phyloP scores from a whole-genome alignment of 176 grass and related monocot genomes.

The Triticum monococcum region DNA sequence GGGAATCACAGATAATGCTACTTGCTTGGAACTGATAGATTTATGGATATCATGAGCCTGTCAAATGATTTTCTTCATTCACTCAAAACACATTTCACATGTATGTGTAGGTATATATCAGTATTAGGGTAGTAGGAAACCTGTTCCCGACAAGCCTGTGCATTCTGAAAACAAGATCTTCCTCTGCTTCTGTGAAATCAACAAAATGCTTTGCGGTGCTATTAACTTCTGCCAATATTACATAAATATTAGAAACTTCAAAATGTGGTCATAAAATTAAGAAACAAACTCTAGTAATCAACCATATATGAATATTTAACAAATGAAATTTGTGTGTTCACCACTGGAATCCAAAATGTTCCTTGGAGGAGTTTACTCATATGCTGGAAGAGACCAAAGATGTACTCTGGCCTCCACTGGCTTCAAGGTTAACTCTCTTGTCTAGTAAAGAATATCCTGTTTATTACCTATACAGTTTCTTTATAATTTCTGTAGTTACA shows the following conservation, averaged over 20 bases:
- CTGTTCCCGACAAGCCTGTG: conserved; percentile 58
- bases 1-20: conserved; percentile 13
- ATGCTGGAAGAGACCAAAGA: neutral
- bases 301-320: neutral
- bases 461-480: neutral
- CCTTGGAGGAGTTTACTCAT: neutral
- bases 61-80: conserved; percentile 16
- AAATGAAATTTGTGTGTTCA: neutral
- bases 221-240: conserved; percentile 39
- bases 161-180: conserved; percentile 64
- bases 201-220: conserved; percentile 34
- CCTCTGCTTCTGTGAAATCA: conserved; percentile 53
- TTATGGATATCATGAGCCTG: neutral
- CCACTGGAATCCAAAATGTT: neutral
- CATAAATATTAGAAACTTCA: neutral
- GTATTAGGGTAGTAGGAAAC: conserved; percentile 21
- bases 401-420: neutral
- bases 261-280: neutral
- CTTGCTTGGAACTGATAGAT: conserved; percentile 5
- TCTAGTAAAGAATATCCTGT: neutral
- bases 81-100: neutral
- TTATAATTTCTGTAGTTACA: neutral
- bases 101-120: neutral
- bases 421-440: neutral
- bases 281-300: neutral